Conservation (phyloP, 129 eudicot species). For the Daucus carota region DH1_v3.0 NC_030387.2:6558501-6559000, state of each 20-base stretch:
- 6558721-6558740: neutral
- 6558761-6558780: neutral
- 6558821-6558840: neutral
- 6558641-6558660: neutral
- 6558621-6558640: neutral
- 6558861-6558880: too few species aligned
- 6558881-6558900: too few species aligned
- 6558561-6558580: conserved; percentile 5
- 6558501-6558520: neutral
- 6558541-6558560: neutral
- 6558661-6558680: neutral
- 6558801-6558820: neutral
- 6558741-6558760: neutral
- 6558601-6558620: neutral
- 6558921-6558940: too few species aligned
- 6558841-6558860: neutral
- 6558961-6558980: too few species aligned
- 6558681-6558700: neutral
- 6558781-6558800: neutral
- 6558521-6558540: conserved; percentile 1
- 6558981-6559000: too few species aligned
- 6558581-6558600: conserved; percentile 5
- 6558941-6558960: too few species aligned
- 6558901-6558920: too few species aligned
- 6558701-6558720: neutral